These are phyloP conservation scores for Patellaria atrata DNA, from an alignment of 495 filamentous ascomycete species.

Conservation along the genomic window DNA sequence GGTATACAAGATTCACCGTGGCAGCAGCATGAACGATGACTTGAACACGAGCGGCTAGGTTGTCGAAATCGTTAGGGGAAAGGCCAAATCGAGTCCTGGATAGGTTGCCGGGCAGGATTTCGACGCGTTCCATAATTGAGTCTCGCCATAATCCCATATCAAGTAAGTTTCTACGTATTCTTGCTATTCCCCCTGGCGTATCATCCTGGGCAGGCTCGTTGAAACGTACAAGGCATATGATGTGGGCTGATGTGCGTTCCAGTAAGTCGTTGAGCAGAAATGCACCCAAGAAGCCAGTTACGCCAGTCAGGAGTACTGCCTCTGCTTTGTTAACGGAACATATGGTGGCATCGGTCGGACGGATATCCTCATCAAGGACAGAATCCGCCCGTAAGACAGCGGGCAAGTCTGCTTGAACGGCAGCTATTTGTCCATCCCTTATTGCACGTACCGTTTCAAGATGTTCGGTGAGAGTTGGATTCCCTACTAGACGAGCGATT, in stretches of 20 bases:
- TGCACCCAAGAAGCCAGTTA: slow-evolving; percentile 18
- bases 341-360: slow-evolving; percentile 32
- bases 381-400: slow-evolving; percentile 44
- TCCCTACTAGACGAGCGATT: slow-evolving; percentile 46
- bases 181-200: slow-evolving; percentile 37
- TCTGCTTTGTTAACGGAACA: slow-evolving; percentile 40
- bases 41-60: slow-evolving; percentile 38
- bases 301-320: slow-evolving; percentile 23
- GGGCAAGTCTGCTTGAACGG: slow-evolving; percentile 50
- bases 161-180: slow-evolving; percentile 46
- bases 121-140: slow-evolving; percentile 52
- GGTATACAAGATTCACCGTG: slow-evolving; percentile 53
- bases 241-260: slow-evolving; percentile 41
- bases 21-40: slow-evolving; percentile 53
- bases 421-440: slow-evolving; percentile 49
- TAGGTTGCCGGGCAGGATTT: slow-evolving; percentile 50
- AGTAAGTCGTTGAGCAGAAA: slow-evolving; percentile 15
- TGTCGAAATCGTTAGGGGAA: slow-evolving; percentile 38
- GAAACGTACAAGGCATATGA: slow-evolving; percentile 53
- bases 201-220: slow-evolving; percentile 41
- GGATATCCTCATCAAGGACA: slow-evolving; percentile 43
- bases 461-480: slow-evolving; percentile 46
- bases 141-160: slow-evolving; percentile 53
- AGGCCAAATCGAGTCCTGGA: slow-evolving; percentile 44
- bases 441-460: slow-evolving; percentile 41